These are phyloP conservation scores for Colletotrichum gloeosporioides DNA, from an alignment of 2,329 filamentous ascomycete species.

Conservation along the genomic window DNA sequence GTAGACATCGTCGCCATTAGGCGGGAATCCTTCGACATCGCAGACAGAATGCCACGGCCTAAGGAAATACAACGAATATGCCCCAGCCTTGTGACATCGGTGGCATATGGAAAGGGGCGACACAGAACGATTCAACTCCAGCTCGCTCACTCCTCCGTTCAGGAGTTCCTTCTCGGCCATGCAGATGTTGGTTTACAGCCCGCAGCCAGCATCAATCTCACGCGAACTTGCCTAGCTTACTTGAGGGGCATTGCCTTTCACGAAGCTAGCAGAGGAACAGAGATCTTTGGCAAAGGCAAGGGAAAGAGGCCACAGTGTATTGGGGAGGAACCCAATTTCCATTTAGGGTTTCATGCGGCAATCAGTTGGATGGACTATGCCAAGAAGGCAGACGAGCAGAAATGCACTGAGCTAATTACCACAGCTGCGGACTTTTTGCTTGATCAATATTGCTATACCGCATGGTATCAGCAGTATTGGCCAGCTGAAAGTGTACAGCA, in stretches of 20 bases:
- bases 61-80: neutral
- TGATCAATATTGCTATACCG: too few relatives aligned
- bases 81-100: neutral
- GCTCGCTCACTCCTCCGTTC: neutral
- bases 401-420: too few relatives aligned
- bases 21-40: neutral
- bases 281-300: too few relatives aligned
- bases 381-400: too few relatives aligned
- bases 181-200: neutral
- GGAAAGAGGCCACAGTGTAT: too few relatives aligned
- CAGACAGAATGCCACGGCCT: neutral
- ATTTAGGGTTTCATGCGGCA: too few relatives aligned
- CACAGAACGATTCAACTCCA: neutral
- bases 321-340: too few relatives aligned
- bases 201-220: neutral
- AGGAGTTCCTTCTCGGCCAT: neutral
- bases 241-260: neutral
- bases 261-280: too few relatives aligned
- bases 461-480: too few relatives aligned
- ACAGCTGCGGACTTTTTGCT: too few relatives aligned
- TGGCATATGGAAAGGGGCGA: accelerated
- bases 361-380: too few relatives aligned
- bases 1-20: neutral
- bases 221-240: neutral
- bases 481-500: too few relatives aligned